Evolutionary conservation across 1,284 basidiomycete species (phyloP).

Genomic region (Leccinum solheimii): DNA sequence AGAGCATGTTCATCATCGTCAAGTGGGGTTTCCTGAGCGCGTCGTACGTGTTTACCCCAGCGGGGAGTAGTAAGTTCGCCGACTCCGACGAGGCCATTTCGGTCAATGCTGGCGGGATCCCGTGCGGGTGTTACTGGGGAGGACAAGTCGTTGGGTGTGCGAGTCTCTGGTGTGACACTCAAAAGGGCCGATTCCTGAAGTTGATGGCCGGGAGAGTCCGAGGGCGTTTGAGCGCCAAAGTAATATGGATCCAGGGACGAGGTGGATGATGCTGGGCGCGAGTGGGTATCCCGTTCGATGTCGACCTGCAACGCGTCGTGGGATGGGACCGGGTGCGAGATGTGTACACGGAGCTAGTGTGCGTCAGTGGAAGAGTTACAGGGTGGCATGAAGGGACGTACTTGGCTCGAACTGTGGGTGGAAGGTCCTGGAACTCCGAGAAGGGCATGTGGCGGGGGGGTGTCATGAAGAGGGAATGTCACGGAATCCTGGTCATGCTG

Average conservation of each 20-base stretch:
- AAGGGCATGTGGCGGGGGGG: constrained; percentile 8
- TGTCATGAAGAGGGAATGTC: constrained; percentile 5
- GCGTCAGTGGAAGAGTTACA: background rate
- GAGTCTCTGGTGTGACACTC: constrained; percentile 46
- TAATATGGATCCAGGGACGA: constrained; percentile 85
- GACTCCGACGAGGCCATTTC: constrained; percentile 87
- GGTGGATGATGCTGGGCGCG: constrained; percentile 63
- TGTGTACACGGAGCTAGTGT: constrained; percentile 28
- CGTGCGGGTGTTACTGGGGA: constrained; percentile 75
- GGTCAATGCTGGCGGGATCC: constrained; percentile 83
- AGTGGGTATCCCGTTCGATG: constrained; percentile 32
- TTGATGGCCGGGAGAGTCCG: constrained; percentile 50
- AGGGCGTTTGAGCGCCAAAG: constrained; percentile 66
- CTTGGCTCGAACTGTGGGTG: constrained; percentile 11
- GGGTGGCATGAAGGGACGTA: constrained; percentile 3
- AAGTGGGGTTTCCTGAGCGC: constrained; percentile 32
- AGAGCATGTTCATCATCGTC: constrained; percentile 35
- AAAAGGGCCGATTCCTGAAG: constrained; percentile 31
- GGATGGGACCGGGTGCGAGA: constrained; percentile 23
- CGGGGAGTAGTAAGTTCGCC: constrained; percentile 97
- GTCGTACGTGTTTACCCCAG: constrained; percentile 59
- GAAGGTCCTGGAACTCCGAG: background rate
- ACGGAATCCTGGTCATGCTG: constrained; percentile 23
- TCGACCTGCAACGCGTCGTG: constrained; percentile 30
- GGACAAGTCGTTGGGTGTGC: constrained; percentile 48